phyloP scores from a whole-genome alignment of 176 grass and related monocot genomes.

The Panicum miliaceum region DNA sequence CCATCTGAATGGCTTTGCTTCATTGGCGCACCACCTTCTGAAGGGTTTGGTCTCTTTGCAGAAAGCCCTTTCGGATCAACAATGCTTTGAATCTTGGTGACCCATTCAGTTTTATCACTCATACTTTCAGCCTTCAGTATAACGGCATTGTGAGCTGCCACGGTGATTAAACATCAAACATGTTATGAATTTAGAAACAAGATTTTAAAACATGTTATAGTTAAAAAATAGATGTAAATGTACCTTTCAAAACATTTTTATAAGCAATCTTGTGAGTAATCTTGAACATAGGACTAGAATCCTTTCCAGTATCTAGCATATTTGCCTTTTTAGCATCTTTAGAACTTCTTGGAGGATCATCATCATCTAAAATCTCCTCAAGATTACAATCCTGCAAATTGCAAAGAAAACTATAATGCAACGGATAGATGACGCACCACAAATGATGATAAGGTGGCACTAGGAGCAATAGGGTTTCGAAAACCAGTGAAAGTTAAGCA shows the following conservation, averaged over 20 bases:
- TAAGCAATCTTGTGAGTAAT: constrained; percentile 80
- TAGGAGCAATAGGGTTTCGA: not conserved
- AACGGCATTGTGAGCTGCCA: constrained; percentile 69
- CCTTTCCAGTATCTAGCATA: constrained; percentile 56
- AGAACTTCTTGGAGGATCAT: constrained; percentile 67
- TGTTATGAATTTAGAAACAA: constrained; percentile 28
- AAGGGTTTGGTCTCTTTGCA: constrained; percentile 41
- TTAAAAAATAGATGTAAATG: constrained; percentile 27
- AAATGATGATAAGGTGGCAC: not conserved
- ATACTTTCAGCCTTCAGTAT: constrained; percentile 85
- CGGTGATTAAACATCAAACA: constrained; percentile 4
- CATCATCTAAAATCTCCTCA: constrained; percentile 73
- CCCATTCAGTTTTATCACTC: constrained; percentile 77
- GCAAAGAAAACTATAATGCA: constrained; percentile 23
- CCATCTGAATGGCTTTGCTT: constrained; percentile 73
- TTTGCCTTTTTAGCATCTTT: constrained; percentile 78
- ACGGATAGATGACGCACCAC: not conserved
- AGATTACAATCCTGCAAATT: constrained; percentile 71
- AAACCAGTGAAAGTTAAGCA: not conserved
- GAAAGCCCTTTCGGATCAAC: constrained; percentile 43
- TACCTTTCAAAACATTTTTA: constrained; percentile 96
- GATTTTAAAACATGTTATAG: not conserved
- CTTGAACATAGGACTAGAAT: constrained; percentile 69
- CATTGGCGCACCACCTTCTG: constrained; percentile 44
- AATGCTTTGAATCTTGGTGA: constrained; percentile 67